Evolutionary conservation across 1,284 basidiomycete species (phyloP), one percentile per base, ranked within the genome.

Genomic region (Rhodotorula sp.): DNA sequence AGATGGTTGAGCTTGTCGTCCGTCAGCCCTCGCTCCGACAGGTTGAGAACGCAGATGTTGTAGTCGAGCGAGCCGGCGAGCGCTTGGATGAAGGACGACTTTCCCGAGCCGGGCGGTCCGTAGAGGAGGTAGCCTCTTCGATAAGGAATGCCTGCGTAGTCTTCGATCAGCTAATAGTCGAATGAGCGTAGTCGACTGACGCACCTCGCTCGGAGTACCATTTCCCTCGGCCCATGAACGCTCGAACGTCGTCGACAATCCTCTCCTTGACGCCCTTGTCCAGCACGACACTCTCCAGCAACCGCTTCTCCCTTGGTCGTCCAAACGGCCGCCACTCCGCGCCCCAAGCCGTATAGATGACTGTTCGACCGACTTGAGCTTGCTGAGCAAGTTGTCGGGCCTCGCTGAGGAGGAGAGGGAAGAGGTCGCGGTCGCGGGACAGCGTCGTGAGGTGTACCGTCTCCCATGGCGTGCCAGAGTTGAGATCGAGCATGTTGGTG

Each of bases 31-130:
- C 96, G 86, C 82, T 99, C 95, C 39, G 95, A 95, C 51, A 99
- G 86, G 81, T 99, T 99, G 59, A 99, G 84, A 34, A 99, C 82
- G 79, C 94, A 98, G 68, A 99, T 97, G 81, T 99, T 94, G 83
- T 98, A 97, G 66, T 87, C 89, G 36, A 99, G 82, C 24, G 88
- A 87, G 19, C 95, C 96, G 15, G 96, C 96, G 13, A 99, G 85
- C 6, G 96, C 94, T 80, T 97, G 94, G 75, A 99, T 99, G 82
- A 94, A 99, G 0, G 94, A 98, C 1, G 94, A 95, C 81, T 99
- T 99, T 65, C 96, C 96, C 0, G 93, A 96, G 29, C 96, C 96
- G 1, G 96, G 96, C 27, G 96, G 94, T 11, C 96, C 96, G 78
- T 99, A 88, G 19, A 99, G 83, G 24, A 99, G 86, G 80, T 98